Base-by-base conservation (phyloP, 441 rosid genomes). In the Gossypium schwendimanii region DNA sequence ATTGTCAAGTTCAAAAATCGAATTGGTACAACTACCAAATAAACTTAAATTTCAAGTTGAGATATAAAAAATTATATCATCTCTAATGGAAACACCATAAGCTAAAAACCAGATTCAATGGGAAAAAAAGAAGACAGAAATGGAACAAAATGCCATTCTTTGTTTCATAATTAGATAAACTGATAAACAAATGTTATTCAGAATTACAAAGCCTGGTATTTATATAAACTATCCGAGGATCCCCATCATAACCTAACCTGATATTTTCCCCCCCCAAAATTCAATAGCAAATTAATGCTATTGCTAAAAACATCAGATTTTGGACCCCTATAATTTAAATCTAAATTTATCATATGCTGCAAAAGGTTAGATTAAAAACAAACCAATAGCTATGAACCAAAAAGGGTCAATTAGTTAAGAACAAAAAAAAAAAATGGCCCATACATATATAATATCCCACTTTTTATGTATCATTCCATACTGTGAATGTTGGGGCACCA, bases 401-500 rank as follows among this genome's bases (percentile, higher is more conserved):
- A 36, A 20, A 69, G 47, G 28, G 1, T 73, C 49, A 54, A 58
- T 77, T 65, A 67, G 60, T 52, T 17, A 55, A 58, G 20, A 39
- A 41, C 21, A 17, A 60, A 50, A 65, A 53, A 65, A 53, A 53
- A 10, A 21, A 55, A 55, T 55, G n/a, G 26, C 31, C 24, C 26
- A 57, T 57, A 26, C 26, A 23, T 39, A 39, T 39, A 2, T 39
- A 39, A 39, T 3, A 5, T 26, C 14, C n/a, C 39, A 9, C 31
- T 2, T 45, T 15, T 63, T 75, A 88, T 44, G 85, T 65, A 28
- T 82, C 88, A 15, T 85, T 90, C 96, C 90, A 89, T 53, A 86
- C 88, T 0, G 91, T 76, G 80, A 88, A 88, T 64, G 84, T 61
- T 63, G 91, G 82, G 70, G 88, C 80, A 54, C 82, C 91, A 70